Evolutionary conservation across 139 green algal genomes (phyloP).

Genomic region (Spirogloea muscicola): DNA sequence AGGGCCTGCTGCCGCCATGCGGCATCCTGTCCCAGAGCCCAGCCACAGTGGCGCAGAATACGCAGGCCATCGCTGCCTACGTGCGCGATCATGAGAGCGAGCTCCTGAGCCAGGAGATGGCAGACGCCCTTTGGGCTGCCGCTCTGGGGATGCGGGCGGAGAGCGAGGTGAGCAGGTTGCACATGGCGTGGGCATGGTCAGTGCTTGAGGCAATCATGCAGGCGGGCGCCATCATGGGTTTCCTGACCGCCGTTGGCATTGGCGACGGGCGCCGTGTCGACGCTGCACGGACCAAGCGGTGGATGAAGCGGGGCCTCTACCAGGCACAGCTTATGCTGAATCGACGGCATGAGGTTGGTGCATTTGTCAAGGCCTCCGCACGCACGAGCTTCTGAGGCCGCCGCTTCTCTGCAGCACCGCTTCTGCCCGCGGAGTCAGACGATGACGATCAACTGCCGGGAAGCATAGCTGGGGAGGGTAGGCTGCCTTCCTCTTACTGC

Average conservation of each 20-base stretch:
- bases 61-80: slow-evolving; percentile 9
- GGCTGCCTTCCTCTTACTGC: no score
- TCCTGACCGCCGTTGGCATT: slow-evolving; percentile 15
- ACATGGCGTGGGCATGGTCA: slow-evolving; percentile 36
- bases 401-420: no score
- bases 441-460: no score
- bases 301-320: slow-evolving; percentile 30
- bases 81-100: slow-evolving; percentile 13
- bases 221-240: slow-evolving; percentile 6
- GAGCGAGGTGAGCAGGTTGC: not conserved
- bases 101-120: slow-evolving; percentile 9
- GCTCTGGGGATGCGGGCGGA: slow-evolving; percentile 30
- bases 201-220: slow-evolving; percentile 20
- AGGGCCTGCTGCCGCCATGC: slow-evolving; percentile 4
- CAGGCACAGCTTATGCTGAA: slow-evolving; percentile 36
- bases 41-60: not conserved
- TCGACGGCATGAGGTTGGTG: slow-evolving; percentile 23
- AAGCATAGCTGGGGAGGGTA: no score
- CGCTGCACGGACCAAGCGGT: slow-evolving; percentile 14
- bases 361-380: slow-evolving; percentile 15
- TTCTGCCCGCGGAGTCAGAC: no score
- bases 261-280: not conserved
- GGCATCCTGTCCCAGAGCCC: slow-evolving; percentile 2
- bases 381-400: no score
- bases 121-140: slow-evolving; percentile 23